phyloP scores from a whole-genome alignment of 2,329 filamentous ascomycete species.

The Emmonsia crescens region DNA sequence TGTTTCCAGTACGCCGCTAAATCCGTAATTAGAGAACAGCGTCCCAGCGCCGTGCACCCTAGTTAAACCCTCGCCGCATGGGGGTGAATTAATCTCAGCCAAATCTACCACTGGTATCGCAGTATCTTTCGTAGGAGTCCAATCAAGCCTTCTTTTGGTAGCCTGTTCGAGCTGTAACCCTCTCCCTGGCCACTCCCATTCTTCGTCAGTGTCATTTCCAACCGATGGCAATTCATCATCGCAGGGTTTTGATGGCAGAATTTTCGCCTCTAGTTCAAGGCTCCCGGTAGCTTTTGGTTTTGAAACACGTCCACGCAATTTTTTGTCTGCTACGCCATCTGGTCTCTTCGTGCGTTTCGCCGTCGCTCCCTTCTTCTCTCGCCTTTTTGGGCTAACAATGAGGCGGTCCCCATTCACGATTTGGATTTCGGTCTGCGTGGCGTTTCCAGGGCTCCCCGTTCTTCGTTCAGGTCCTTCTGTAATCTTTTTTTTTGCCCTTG shows the following conservation, averaged over 20 bases:
- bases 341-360: slow-evolving; percentile 17
- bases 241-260: neutral
- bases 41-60: slow-evolving; percentile 20
- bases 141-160: slow-evolving; percentile 46
- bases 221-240: neutral
- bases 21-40: slow-evolving; percentile 33
- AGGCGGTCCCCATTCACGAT: neutral
- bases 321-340: slow-evolving; percentile 22
- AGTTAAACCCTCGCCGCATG: neutral
- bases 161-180: slow-evolving; percentile 34
- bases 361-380: slow-evolving; percentile 15
- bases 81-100: slow-evolving; percentile 7
- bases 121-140: slow-evolving; percentile 54
- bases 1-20: slow-evolving; percentile 18
- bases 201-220: neutral
- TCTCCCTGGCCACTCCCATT: neutral
- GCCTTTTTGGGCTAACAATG: slow-evolving; percentile 14
- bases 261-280: neutral
- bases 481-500: slow-evolving; percentile 3
- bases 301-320: slow-evolving; percentile 25
- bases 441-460: neutral
- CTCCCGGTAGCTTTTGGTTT: slow-evolving; percentile 15
- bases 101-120: slow-evolving; percentile 17
- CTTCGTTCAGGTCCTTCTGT: slow-evolving; percentile 1
- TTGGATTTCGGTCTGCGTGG: neutral